Conservation (phyloP, 2,329 filamentous ascomycete genomes). For the Xylaria sp. region DNA sequence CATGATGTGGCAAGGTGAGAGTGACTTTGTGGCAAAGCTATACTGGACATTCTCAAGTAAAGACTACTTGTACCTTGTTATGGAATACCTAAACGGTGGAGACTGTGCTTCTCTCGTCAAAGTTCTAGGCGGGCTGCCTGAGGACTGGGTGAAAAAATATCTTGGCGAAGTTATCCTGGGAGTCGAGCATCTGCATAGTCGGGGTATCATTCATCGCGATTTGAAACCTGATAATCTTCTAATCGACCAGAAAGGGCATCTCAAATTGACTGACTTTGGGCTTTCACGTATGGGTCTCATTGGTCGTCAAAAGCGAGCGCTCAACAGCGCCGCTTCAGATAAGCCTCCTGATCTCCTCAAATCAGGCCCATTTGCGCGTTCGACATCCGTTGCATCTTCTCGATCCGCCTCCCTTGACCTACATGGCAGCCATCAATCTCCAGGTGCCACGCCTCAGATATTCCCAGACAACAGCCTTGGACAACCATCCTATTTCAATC, state of each 20-base stretch:
- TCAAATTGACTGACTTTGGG: conserved; percentile 98
- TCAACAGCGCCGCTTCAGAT: conserved; percentile 80
- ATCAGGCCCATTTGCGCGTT: conserved; percentile 87
- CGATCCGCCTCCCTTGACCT: conserved; percentile 94
- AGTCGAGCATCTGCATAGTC: conserved; percentile 92
- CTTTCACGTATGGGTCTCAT: conserved; percentile 97
- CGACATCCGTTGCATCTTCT: conserved; percentile 87
- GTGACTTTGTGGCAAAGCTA: conserved; percentile 97
- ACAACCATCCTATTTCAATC: conserved; percentile 93
- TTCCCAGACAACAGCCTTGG: conserved; percentile 80
- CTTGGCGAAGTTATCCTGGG: conserved; percentile 96
- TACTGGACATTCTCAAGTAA: conserved; percentile 99
- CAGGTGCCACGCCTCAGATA: conserved; percentile 85
- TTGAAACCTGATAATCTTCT: conserved; percentile 96
- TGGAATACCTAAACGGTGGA: conserved; percentile 98
- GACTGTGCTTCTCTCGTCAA: conserved; percentile 98
- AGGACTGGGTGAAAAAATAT: conserved; percentile 99
- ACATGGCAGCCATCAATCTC: conserved; percentile 77
- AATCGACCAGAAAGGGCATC: conserved; percentile 94
- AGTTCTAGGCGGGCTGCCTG: conserved; percentile 87
- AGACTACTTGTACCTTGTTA: conserved; percentile 97
- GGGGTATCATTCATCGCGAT: conserved; percentile 96
- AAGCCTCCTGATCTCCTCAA: conserved; percentile 93
- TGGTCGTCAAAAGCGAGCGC: conserved; percentile 92
- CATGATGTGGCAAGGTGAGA: conserved; percentile 99